A percentile compares a stretch with the other conserved stretches of the same genome.
phyloP scores from a whole-genome alignment of 1,284 basidiomycete species.

The Meripilus lineatus region DNA sequence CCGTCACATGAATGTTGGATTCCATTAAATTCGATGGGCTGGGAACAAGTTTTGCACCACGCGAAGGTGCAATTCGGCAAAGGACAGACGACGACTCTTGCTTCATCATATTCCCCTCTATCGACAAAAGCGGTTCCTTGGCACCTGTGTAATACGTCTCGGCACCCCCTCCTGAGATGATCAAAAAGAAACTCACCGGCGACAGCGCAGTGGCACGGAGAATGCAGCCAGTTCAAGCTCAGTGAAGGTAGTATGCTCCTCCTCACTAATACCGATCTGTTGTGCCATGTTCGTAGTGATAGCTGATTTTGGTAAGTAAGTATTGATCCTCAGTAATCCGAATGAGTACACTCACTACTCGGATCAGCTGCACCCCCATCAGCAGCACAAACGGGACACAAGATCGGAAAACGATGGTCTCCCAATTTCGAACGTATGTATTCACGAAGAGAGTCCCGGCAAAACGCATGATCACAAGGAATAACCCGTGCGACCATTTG shows the following conservation, averaged over 20 bases:
- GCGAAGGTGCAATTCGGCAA: conserved; percentile 38
- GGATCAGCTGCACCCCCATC: conserved; percentile 24
- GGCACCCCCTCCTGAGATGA: not conserved
- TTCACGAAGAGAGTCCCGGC: conserved; percentile 45
- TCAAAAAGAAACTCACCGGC: conserved; percentile 29
- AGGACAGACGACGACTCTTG: conserved; percentile 38
- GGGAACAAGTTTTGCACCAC: conserved; percentile 54
- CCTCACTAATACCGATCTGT: conserved; percentile 44
- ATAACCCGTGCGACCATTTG: conserved; percentile 42
- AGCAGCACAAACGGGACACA: conserved; percentile 52
- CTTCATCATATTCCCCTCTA: conserved; percentile 39
- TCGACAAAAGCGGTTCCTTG: conserved; percentile 42
- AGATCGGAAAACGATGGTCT: conserved; percentile 53
- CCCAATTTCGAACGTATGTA: conserved; percentile 43
- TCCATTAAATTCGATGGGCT: conserved; percentile 32
- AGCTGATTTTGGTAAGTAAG: conserved; percentile 26
- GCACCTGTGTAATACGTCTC: conserved; percentile 32
- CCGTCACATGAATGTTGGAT: conserved; percentile 54
- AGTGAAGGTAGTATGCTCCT: conserved; percentile 41
- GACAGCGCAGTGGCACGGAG: conserved; percentile 49
- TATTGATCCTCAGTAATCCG: not conserved
- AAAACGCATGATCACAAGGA: conserved; percentile 50
- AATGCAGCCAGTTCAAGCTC: conserved; percentile 52
- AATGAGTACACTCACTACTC: conserved; percentile 29
- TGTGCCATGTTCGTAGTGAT: conserved; percentile 38